Conservation (phyloP, 176 grass and related monocot species). For the Hyparrhenia diplandra region DNA sequence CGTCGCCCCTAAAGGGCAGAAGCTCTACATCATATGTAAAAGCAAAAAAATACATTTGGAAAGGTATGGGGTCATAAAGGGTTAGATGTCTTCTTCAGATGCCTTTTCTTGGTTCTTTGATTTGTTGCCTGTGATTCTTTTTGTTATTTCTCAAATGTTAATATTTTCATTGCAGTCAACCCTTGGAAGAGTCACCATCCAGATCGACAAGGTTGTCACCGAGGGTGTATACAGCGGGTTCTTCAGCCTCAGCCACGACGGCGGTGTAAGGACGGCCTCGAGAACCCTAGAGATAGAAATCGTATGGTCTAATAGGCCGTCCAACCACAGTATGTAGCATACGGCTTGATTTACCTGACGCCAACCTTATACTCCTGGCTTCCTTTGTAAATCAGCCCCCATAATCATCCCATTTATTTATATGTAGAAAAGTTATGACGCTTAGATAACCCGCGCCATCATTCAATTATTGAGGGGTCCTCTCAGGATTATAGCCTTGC, state of each 20-base stretch:
- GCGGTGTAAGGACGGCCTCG: conserved; percentile 74
- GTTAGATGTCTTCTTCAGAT: not conserved
- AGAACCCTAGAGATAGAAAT: conserved; percentile 95
- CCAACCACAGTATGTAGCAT: conserved; percentile 46
- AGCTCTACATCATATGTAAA: conserved; percentile 95
- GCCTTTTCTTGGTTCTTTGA: not conserved
- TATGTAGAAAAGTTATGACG: conserved; percentile 14
- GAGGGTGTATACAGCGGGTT: conserved; percentile 89
- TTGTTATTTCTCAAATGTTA: not conserved
- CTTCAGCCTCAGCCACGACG: conserved; percentile 94
- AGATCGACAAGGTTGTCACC: conserved; percentile 92
- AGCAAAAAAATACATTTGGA: conserved; percentile 99
- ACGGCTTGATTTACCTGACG: conserved; percentile 9
- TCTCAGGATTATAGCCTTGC: conserved; percentile 3
- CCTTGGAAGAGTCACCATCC: conserved; percentile 87
- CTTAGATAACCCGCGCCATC: conserved; percentile 8
- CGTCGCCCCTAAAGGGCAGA: conserved; percentile 94
- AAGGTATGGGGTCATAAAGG: conserved; percentile 53
- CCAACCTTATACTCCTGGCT: conserved; percentile 7
- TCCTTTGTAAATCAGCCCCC: conserved; percentile 40
- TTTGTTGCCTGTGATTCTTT: not conserved
- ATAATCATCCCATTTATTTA: conserved; percentile 34
- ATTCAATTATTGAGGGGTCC: conserved; percentile 17
- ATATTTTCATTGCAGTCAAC: conserved; percentile 49
- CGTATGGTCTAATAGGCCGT: conserved; percentile 86